A percentile compares a stretch with the other conserved stretches of the same genome.
phyloP scores from a whole-genome alignment of 352 stramenopile species.

The Globisporangium iwayamae region DNA sequence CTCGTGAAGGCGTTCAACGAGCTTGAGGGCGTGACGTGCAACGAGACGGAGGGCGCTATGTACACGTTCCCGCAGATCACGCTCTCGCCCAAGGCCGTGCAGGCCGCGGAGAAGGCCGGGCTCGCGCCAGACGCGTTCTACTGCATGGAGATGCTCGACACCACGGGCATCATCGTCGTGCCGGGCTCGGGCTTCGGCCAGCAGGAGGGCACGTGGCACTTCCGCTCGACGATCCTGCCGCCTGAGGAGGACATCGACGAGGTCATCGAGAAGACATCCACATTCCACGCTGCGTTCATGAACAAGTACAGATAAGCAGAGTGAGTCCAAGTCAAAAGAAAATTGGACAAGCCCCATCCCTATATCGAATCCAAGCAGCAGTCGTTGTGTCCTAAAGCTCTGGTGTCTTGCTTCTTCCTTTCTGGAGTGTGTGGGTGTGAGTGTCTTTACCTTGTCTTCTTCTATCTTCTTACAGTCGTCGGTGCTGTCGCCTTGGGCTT shows the following conservation, averaged over 20 bases:
- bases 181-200: slow-evolving; percentile 98
- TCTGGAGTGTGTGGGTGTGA: slow-evolving; percentile 9
- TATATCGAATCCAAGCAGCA: slow-evolving; percentile 4
- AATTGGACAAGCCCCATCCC: background rate
- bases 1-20: slow-evolving; percentile 93
- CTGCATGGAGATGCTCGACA: slow-evolving; percentile 94
- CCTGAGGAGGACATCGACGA: slow-evolving; percentile 93
- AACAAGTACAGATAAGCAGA: slow-evolving; percentile 85
- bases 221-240: slow-evolving; percentile 99
- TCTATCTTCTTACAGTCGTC: slow-evolving; percentile 22
- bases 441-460: background rate
- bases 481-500: slow-evolving; percentile 34
- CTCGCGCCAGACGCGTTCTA: slow-evolving; percentile 95
- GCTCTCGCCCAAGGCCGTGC: slow-evolving; percentile 87
- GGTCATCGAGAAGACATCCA: slow-evolving; percentile 93
- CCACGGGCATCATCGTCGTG: slow-evolving; percentile 97
- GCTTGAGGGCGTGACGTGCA: slow-evolving; percentile 96
- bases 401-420: background rate
- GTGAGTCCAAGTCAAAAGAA: background rate
- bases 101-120: slow-evolving; percentile 65
- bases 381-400: background rate
- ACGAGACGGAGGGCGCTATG: slow-evolving; percentile 96
- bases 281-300: slow-evolving; percentile 97
- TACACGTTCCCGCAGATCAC: slow-evolving; percentile 97
- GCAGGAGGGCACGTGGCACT: slow-evolving; percentile 95